A percentile compares a stretch with the other conserved stretches of the same genome.
phyloP scores from a whole-genome alignment of 768 basidiomycete genomes.

The Boletus tylopilopsis region DNA sequence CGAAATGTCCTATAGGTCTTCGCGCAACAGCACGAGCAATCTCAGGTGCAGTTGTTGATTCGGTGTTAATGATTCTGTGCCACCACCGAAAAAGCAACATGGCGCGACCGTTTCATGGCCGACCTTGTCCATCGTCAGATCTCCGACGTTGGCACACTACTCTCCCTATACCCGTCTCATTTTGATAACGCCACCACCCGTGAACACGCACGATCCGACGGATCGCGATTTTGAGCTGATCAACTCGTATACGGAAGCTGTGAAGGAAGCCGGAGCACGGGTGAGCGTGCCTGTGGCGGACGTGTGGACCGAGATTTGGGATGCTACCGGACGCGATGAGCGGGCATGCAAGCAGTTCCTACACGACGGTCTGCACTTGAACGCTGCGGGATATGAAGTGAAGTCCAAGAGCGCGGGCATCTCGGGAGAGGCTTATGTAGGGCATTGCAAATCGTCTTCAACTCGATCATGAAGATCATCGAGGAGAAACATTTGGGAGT shows the following conservation, averaged over 20 bases:
- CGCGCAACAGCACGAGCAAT: constrained; percentile 46
- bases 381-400: constrained; percentile 69
- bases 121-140: constrained; percentile 62
- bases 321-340: constrained; percentile 64
- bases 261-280: constrained; percentile 53
- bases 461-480: constrained; percentile 58
- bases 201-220: constrained; percentile 58
- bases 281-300: constrained; percentile 64
- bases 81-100: constrained; percentile 64
- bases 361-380: constrained; percentile 80
- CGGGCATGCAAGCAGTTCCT: constrained; percentile 48
- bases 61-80: constrained; percentile 83
- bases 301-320: constrained; percentile 69
- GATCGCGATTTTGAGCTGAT: constrained; percentile 60
- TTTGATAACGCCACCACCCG: constrained; percentile 82
- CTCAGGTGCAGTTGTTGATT: constrained; percentile 68
- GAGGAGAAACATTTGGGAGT: constrained; percentile 60
- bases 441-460: constrained; percentile 57
- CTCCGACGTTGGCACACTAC: constrained; percentile 58
- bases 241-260: constrained; percentile 66
- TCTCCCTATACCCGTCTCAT: constrained; percentile 73
- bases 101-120: constrained; percentile 54
- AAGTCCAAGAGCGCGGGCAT: constrained; percentile 20
- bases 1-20: constrained; percentile 44
- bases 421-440: constrained; percentile 1